These are phyloP conservation scores for Paraphoma sp. DNA, from an alignment of 2,329 filamentous ascomycete species.

Conservation along the genomic window DNA sequence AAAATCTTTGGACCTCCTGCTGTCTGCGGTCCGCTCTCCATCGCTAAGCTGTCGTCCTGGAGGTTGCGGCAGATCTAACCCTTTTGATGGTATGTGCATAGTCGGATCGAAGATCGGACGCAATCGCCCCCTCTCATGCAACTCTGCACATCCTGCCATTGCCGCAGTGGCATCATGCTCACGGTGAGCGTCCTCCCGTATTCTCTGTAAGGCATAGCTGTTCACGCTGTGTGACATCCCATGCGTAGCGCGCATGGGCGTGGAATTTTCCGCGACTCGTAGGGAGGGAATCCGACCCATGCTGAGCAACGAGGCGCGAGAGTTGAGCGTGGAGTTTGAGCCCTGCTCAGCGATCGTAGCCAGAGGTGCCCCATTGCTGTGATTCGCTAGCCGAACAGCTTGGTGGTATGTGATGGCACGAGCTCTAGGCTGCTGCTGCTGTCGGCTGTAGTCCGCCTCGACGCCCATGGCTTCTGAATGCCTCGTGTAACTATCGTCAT, in stretches of 20 bases:
- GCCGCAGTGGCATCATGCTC: conserved; percentile 10
- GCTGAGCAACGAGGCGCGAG: conserved; percentile 36
- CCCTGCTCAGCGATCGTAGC: conserved; percentile 53
- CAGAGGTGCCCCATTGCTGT: conserved; percentile 47
- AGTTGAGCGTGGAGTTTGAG: conserved; percentile 50
- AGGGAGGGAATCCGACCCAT: conserved; percentile 25
- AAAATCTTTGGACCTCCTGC: conserved; percentile 23
- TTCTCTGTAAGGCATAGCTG: conserved; percentile 20
- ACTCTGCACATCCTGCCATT: conserved; percentile 4
- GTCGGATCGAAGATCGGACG: conserved; percentile 9
- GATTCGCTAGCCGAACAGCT: conserved; percentile 34
- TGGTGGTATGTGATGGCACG: conserved; percentile 32
- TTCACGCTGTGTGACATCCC: conserved; percentile 25
- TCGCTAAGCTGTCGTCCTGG: conserved; percentile 8
- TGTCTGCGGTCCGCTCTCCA: conserved; percentile 7
- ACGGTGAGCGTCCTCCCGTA: conserved; percentile 20
- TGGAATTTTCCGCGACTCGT: conserved; percentile 19
- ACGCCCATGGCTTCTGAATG: conserved; percentile 1
- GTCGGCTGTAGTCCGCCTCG: conserved; percentile 7
- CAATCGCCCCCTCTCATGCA: conserved; percentile 6
- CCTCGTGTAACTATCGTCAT: conserved; percentile 21
- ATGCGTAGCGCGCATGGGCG: conserved; percentile 17
- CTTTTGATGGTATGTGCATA: conserved; percentile 12
- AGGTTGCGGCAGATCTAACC: conserved; percentile 8
- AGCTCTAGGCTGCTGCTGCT: conserved; percentile 23